Evolutionary conservation across 768 basidiomycete genomes (phyloP), one percentile per base, ranked within the genome.

Genomic region (Auriculariales sp.): DNA sequence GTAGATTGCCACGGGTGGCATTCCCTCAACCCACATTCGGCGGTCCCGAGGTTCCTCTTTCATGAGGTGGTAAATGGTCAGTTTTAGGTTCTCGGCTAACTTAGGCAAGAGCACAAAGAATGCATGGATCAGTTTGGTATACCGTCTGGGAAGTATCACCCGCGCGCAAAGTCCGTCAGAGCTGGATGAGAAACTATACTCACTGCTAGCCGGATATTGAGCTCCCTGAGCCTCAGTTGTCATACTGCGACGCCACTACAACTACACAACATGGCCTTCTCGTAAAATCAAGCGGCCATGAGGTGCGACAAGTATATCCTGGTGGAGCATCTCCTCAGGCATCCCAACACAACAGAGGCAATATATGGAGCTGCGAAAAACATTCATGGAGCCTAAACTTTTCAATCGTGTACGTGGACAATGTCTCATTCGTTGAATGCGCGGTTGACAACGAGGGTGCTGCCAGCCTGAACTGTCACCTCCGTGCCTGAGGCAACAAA

Each of bases 401-500:
- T 14, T 34, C 17, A 34, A 17, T 14, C 17, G 14, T 34, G 14
- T 17, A 14, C 33, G 14, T 14, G 14, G 14, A 34, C 33, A 14
- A 34, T 34, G 33, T 34, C 14, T 34, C 14, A 47, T n/a, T 47
- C 28, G 15, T 47, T 19, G 46, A 81, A 87, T 1, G 89, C 87
- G 28, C 87, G 68, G 62, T 82, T 87, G 2, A 81, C 54, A 4
- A 74, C 72, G 17, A 85, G 51, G 3, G 63, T 62, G 7, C 45
- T 54, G 5, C 56, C 54, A 7, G 69, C 65, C 25, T 57, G 54
- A 54, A 91, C 71, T 32, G 62, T 60, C 24, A 92, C 64, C 52
- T 68, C 69, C 3, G 72, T 69, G 6, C 72, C 78, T 2, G 92
- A 89, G 27, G 82, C 89, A 24, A 95, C 65, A 54, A 97, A 94